Base-by-base conservation (phyloP, 192 early-diverging fungal genomes). In the Lunasporangiospora selenospora region DNA sequence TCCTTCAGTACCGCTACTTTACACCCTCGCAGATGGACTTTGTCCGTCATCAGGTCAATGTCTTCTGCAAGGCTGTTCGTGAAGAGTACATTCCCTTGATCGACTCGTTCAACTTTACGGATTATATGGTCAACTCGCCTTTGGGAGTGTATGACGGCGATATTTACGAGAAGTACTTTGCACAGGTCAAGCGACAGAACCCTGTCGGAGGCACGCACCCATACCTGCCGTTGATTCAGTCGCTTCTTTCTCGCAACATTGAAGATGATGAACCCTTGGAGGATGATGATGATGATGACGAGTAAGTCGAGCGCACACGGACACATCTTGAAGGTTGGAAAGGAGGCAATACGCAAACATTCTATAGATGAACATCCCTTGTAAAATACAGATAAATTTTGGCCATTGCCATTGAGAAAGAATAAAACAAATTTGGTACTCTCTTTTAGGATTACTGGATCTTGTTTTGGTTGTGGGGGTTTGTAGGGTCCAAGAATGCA, bases 91-190 rank as follows among this genome's bases (percentile, higher is more conserved):
- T 96, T 75, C 84, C 90, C 11, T 67, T 93, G 36, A 90, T 91
- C 18, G 94, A 96, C 63, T 78, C 92, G 26, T 96, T 94, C 77
- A 92, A 91, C 62, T 89, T 87, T 76, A 83, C 88, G 11, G 94
- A 96, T 75, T 94, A 89, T 60, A 85, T 96, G 19, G 71, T 96
- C 62, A 93, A 92, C 82, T 90, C 90, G 53, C 92, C 94, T 12
- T 76, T 96, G 36, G 94, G 94, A 45, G 82, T 87, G 42, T 85
- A 81, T 54, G 93, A 94, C 58, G 94, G 94, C 50, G 85, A 94
- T 65, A 83, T 92, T 12, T 94, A 92, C 73, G 87, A 83, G 32
- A 79, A 87, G 54, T 94, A 94, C 87, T 94, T 93, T 81, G 87
- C 86, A 49, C 80, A 87, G 27, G 91, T 94, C 45, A 88, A 88